These are phyloP conservation scores for Apocynum venetum DNA, from an alignment of 257 asterid species.

Conservation along the genomic window DNA sequence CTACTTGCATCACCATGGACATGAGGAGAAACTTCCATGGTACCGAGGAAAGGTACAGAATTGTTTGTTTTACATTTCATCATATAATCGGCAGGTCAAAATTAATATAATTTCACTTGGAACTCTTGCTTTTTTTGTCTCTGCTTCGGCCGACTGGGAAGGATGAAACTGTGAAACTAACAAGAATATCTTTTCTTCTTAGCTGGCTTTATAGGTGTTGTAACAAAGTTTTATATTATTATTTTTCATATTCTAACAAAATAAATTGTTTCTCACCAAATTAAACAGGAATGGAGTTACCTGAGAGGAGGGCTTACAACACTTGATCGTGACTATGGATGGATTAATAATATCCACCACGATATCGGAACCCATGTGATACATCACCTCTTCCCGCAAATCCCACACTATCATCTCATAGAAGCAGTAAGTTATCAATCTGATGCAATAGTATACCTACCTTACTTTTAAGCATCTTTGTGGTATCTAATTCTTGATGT, in stretches of 20 bases:
- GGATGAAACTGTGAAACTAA: neutral
- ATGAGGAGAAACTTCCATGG: slow-evolving; percentile 49
- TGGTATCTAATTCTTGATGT: neutral
- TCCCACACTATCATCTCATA: slow-evolving; percentile 76
- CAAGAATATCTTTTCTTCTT: neutral
- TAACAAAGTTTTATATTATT: neutral
- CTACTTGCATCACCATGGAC: slow-evolving; percentile 51
- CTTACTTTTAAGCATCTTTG: neutral
- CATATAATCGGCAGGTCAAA: neutral
- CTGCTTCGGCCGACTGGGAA: neutral
- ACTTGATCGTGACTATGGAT: slow-evolving; percentile 81
- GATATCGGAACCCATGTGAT: slow-evolving; percentile 91
- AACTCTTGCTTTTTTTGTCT: neutral
- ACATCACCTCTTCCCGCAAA: slow-evolving; percentile 94
- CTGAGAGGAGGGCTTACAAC: slow-evolving; percentile 88
- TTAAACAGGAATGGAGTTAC: slow-evolving; percentile 82
- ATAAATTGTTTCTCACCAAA: slow-evolving; percentile 10
- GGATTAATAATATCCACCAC: slow-evolving; percentile 88
- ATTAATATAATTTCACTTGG: no score
- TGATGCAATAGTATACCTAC: neutral
- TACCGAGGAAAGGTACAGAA: slow-evolving; percentile 41
- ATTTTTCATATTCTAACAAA: neutral
- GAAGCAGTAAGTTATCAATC: slow-evolving; percentile 66
- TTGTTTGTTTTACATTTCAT: neutral
- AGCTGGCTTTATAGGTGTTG: neutral